Percentiles rank a stretch among this genome's conserved stretches.
phyloP scores from a whole-genome alignment of 257 asterid genomes.

The Parsonsia alboflavescens region DNA sequence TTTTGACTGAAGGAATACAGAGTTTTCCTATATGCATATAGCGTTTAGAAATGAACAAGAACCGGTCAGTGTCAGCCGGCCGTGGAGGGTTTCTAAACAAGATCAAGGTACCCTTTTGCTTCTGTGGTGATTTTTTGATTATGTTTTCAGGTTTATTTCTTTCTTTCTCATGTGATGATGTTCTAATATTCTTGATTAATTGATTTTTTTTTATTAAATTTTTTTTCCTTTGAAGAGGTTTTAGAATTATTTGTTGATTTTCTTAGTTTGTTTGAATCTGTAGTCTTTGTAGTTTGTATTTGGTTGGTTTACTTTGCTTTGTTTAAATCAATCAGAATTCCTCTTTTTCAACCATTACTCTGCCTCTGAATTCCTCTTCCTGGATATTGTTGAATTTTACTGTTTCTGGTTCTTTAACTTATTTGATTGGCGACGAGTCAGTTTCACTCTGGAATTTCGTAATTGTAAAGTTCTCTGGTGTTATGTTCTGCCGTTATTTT shows the following conservation, averaged over 20 bases:
- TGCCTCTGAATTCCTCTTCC: neutral
- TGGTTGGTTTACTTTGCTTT: neutral
- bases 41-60: slow-evolving; percentile 9
- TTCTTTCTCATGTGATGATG: neutral
- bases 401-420: neutral
- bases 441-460: neutral
- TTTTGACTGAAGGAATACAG: neutral
- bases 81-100: slow-evolving; percentile 9
- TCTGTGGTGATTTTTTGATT: neutral
- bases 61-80: slow-evolving; percentile 2
- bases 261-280: neutral
- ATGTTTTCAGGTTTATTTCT: neutral
- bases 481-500: neutral
- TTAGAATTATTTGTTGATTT: neutral
- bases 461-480: neutral
- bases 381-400: neutral
- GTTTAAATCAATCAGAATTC: neutral
- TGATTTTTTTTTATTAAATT: too few relatives aligned
- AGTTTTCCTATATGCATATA: slow-evolving; percentile 4
- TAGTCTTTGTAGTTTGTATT: neutral
- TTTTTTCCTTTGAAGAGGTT: neutral
- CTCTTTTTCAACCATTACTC: neutral
- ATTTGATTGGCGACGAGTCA: neutral
- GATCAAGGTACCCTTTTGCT: slow-evolving; percentile 17
- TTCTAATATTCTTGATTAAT: neutral